phyloP scores from a whole-genome alignment of 352 stramenopile species.

The Pythium oligandrum region DNA sequence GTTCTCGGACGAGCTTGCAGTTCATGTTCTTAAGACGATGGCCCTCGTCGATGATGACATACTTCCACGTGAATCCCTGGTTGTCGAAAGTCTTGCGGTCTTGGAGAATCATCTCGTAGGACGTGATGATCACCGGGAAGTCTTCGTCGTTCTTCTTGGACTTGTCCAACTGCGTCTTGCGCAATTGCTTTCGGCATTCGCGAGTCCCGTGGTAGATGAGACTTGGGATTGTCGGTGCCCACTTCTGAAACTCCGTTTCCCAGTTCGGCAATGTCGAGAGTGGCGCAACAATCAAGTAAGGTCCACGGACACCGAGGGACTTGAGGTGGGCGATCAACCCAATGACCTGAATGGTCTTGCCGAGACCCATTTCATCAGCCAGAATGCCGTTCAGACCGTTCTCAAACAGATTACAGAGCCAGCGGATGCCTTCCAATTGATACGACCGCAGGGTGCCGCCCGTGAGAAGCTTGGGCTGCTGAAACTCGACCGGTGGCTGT shows the following conservation, averaged over 20 bases:
- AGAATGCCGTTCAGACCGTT: constrained; percentile 94
- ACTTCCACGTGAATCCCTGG: constrained; percentile 86
- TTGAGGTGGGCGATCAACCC: constrained; percentile 93
- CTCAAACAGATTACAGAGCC: constrained; percentile 97
- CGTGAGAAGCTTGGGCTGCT: constrained; percentile 72
- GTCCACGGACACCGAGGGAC: constrained; percentile 83
- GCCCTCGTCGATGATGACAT: constrained; percentile 97
- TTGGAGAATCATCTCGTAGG: constrained; percentile 84
- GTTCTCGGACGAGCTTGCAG: constrained; percentile 91
- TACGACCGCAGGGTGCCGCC: constrained; percentile 90
- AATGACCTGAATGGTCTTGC: constrained; percentile 92
- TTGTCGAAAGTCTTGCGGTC: constrained; percentile 56
- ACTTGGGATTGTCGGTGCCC: constrained; percentile 88
- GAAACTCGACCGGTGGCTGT: constrained; percentile 38
- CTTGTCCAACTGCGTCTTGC: constrained; percentile 41
- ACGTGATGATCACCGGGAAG: constrained; percentile 86
- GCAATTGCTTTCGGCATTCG: constrained; percentile 38
- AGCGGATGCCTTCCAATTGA: constrained; percentile 95
- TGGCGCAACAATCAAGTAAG: constrained; percentile 97
- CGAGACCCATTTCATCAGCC: constrained; percentile 86
- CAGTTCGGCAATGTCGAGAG: constrained; percentile 98
- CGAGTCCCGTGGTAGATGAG: constrained; percentile 96
- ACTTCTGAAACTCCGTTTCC: constrained; percentile 88
- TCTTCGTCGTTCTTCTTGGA: constrained; percentile 50
- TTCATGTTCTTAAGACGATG: constrained; percentile 98